These are phyloP conservation scores for Cordyceps fumosorosea DNA, from an alignment of 2,329 filamentous ascomycete species.

Conservation along the genomic window DNA sequence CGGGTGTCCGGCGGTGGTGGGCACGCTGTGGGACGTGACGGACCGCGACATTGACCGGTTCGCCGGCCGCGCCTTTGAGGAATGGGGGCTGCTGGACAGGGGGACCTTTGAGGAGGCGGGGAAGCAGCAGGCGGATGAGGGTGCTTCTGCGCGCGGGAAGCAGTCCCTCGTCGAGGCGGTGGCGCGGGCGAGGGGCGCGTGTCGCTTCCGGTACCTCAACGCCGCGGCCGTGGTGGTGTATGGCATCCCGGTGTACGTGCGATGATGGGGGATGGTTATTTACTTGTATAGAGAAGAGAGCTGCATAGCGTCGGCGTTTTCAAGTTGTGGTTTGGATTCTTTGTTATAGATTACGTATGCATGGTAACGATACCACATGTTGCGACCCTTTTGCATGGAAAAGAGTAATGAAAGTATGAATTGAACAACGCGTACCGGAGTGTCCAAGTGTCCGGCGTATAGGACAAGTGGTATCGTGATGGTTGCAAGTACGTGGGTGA, in stretches of 20 bases:
- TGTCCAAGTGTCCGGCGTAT: no score
- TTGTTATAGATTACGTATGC: not conserved
- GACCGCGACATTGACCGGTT: conserved; percentile 96
- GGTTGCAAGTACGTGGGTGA: no score
- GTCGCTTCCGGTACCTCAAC: conserved; percentile 84
- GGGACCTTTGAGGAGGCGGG: conserved; percentile 35
- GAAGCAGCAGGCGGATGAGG: not conserved
- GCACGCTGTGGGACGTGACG: conserved; percentile 96
- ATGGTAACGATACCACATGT: not conserved
- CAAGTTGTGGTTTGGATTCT: not conserved
- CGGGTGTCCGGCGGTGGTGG: conserved; percentile 78
- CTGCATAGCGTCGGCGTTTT: conserved; percentile 11
- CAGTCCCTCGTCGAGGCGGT: conserved; percentile 74
- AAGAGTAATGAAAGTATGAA: not conserved
- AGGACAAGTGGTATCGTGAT: no score
- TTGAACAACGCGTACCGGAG: not conserved
- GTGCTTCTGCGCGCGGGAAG: conserved; percentile 19
- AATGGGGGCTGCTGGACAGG: conserved; percentile 68
- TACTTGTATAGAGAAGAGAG: not conserved
- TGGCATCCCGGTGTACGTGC: conserved; percentile 83
- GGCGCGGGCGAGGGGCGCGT: conserved; percentile 65
- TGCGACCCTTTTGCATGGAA: not conserved
- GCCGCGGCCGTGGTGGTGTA: conserved; percentile 92
- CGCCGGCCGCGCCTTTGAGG: conserved; percentile 68
- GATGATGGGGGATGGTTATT: not conserved